phyloP scores from a whole-genome alignment of 2,329 filamentous ascomycete species.

The Amauroascus niger region DNA sequence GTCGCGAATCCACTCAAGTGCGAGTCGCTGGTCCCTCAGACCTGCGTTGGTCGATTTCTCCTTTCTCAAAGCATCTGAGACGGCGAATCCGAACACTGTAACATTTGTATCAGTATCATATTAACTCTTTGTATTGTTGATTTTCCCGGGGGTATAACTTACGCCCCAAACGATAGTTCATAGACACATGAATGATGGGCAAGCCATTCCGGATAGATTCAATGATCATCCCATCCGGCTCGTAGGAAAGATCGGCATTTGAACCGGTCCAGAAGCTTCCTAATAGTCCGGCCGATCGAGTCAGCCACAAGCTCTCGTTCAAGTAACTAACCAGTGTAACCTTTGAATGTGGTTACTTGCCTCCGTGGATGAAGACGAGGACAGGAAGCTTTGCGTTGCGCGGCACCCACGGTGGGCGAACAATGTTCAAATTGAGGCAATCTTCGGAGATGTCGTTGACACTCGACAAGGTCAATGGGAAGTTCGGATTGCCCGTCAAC shows the following conservation, averaged over 20 bases:
- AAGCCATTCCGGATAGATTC: neutral
- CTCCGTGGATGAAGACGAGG: constrained; percentile 3
- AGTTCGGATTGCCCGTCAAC: constrained; percentile 3
- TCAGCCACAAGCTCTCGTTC: neutral
- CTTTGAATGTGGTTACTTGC: neutral
- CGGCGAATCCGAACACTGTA: constrained; percentile 7
- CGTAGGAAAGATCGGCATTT: constrained; percentile 5
- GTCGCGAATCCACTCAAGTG: constrained; percentile 49
- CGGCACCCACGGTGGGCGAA: neutral
- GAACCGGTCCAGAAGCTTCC: constrained; percentile 8
- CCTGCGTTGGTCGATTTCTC: constrained; percentile 44
- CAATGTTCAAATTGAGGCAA: constrained; percentile 2
- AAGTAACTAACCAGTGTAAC: too few relatives aligned
- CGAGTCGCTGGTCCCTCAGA: constrained; percentile 46
- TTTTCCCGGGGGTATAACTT: neutral
- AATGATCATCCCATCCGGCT: neutral
- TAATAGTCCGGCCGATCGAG: neutral
- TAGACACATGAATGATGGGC: neutral
- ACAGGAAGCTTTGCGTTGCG: neutral
- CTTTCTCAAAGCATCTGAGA: constrained; percentile 32
- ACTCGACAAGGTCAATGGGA: constrained; percentile 5
- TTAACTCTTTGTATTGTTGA: neutral
- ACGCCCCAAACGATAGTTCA: constrained; percentile 3
- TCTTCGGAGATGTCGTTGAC: constrained; percentile 4
- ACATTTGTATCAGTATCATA: neutral